Conservation (phyloP, 805 yeast genomes). For the Dipodascus geniculatus region DNA sequence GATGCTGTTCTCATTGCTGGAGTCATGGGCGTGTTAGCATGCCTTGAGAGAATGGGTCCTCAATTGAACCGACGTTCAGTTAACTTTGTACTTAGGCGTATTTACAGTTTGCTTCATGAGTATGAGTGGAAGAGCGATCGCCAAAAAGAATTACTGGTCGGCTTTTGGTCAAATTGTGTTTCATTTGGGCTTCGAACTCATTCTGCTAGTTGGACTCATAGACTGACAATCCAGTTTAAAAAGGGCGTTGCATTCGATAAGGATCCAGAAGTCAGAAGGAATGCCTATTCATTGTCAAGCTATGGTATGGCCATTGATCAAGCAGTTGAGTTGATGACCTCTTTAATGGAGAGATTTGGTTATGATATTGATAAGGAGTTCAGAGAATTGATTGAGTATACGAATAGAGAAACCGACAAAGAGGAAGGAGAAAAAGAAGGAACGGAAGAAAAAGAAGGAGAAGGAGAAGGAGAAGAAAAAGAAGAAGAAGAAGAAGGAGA, state of each 20-base stretch:
- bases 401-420: constrained; percentile 19
- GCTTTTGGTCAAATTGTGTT: neutral
- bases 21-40: neutral
- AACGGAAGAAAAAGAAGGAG: neutral
- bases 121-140: neutral
- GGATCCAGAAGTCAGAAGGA: neutral
- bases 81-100: neutral
- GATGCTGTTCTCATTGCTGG: neutral
- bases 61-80: neutral
- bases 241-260: constrained; percentile 19
- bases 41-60: neutral
- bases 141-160: neutral
- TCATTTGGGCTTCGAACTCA: constrained; percentile 3
- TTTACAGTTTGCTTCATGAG: neutral
- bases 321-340: constrained; percentile 30
- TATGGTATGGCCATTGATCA: constrained; percentile 22
- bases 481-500: constrained; percentile 20
- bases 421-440: constrained; percentile 24
- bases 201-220: constrained; percentile 21
- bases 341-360: constrained; percentile 54
- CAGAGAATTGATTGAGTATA: constrained; percentile 30
- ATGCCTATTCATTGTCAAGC: constrained; percentile 20
- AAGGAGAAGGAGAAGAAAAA: constrained; percentile 25
- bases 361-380: constrained; percentile 32
- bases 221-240: constrained; percentile 25